These are phyloP conservation scores for Dictyostelium capitatum DNA, from an alignment of 78 protist species.

Conservation along the genomic window DNA sequence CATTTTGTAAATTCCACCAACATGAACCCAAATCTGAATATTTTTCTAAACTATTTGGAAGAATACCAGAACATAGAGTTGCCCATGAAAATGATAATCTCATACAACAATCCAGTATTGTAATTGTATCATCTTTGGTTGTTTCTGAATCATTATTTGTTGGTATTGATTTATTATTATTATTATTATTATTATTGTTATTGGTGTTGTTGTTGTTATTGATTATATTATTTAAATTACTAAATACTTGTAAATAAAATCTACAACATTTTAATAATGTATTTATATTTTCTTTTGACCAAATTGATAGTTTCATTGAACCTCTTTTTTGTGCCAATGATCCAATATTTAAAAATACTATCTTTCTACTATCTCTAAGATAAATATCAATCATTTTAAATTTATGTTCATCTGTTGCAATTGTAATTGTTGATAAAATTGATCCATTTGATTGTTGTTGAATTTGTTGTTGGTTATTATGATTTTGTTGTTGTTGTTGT, in stretches of 20 bases:
- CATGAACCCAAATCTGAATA: neutral
- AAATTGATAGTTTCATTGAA: neutral
- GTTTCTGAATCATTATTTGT: neutral
- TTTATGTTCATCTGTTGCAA: conserved; percentile 45
- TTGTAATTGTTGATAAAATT: conserved; percentile 17
- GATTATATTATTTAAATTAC: neutral
- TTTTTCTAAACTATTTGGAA: neutral
- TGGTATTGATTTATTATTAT: neutral
- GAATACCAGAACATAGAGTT: conserved; percentile 2
- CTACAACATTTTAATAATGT: conserved; percentile 22
- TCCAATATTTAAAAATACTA: conserved; percentile 35
- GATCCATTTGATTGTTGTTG: neutral
- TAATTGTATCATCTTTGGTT: conserved; percentile 18
- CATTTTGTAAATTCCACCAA: conserved; percentile 48
- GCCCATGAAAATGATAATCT: conserved; percentile 65
- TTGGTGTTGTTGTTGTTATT: neutral
- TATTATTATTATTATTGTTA: neutral
- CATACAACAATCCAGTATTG: conserved; percentile 59
- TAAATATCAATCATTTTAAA: conserved; percentile 66
- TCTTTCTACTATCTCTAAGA: conserved; percentile 47
- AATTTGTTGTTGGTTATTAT: neutral
- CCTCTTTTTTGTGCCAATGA: conserved; percentile 4
- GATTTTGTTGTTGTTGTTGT: neutral
- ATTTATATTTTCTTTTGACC: conserved; percentile 41
- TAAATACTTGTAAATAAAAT: conserved; percentile 27